Evolutionary conservation across 2,329 filamentous ascomycete genomes (phyloP), one percentile per base, ranked within the genome.

Genomic region (Intubia oerlemansii): DNA sequence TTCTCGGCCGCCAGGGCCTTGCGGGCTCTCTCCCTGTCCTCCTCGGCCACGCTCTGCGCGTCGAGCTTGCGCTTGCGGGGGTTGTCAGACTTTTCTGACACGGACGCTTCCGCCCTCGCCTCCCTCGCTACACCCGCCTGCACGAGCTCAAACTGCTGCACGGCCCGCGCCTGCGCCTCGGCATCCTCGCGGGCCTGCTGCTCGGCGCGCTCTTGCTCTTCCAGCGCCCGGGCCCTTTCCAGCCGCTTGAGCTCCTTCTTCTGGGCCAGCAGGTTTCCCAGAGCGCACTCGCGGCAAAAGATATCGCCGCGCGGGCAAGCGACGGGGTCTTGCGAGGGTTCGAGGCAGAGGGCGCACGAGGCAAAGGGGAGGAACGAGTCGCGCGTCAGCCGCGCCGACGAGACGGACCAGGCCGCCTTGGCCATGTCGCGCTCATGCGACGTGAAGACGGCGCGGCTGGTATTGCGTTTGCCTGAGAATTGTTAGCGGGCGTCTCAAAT

Each of bases 321-420:
- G 20, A 93, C 81, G 1, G 88, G 84, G 26, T 81, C 68, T 17
- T 74, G 66, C 13, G 84, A 77, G 7, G 74, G 66, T 34, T 82
- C 67, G 11, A 95, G 71, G 44, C 85, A 98, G 17, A 98, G 62
- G 30, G 74, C 68, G 54, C 85, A 98, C 14, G 75, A 81, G 30
- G 76, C 80, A 48, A 95, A 92, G 5, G 81, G 74, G 9, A 95
- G 68, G 50, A 92, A 95, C 32, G 79, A 88, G 46, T 95, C 88
- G 44, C 85, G 76, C 14, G 66, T 72, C 19, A 95, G 69, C 29
- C 81, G 77, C n/a, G 82, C 81, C 29, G 75, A 70, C 39, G 74
- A 78, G 7, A 74, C 68, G 40, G 74, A 70, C 82, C 88, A 95
- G 40, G 71, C 69, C 12, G 67, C 65, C 43, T 82, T 80, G 34